Percentiles rank a stretch among this genome's conserved stretches.
phyloP scores from a whole-genome alignment of 495 filamentous ascomycete genomes.

The Tuber aestivum region DNA sequence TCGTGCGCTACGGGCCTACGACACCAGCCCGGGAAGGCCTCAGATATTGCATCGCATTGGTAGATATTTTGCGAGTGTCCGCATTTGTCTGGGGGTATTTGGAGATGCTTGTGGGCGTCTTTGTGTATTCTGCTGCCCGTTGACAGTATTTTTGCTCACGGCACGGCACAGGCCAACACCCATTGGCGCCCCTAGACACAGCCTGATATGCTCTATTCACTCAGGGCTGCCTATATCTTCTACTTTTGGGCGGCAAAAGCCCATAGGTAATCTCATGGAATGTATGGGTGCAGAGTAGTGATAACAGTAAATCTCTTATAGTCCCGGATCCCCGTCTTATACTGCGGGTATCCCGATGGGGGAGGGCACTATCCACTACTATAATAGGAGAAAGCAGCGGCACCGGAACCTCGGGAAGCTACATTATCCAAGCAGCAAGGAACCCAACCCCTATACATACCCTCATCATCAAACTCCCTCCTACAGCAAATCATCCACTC shows the following conservation, averaged over 20 bases:
- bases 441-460: not conserved
- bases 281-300: not conserved
- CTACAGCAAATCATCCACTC: constrained; percentile 4
- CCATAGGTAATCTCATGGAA: not conserved
- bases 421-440: not conserved
- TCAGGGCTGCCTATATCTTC: not conserved
- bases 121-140: no score
- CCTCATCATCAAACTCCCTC: not conserved
- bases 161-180: no score
- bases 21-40: no score
- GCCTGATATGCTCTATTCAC: not conserved
- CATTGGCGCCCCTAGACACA: not conserved
- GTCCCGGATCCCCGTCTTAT: not conserved
- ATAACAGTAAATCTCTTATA: not conserved
- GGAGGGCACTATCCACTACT: not conserved
- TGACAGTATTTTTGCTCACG: no score
- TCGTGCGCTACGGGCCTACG: no score
- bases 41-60: no score
- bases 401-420: not conserved
- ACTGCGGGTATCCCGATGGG: not conserved
- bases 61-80: no score
- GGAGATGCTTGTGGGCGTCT: no score
- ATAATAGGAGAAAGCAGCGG: not conserved
- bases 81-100: no score
- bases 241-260: not conserved